Conservation (phyloP, 805 yeast genomes). For the Starmerella kuoi region DNA sequence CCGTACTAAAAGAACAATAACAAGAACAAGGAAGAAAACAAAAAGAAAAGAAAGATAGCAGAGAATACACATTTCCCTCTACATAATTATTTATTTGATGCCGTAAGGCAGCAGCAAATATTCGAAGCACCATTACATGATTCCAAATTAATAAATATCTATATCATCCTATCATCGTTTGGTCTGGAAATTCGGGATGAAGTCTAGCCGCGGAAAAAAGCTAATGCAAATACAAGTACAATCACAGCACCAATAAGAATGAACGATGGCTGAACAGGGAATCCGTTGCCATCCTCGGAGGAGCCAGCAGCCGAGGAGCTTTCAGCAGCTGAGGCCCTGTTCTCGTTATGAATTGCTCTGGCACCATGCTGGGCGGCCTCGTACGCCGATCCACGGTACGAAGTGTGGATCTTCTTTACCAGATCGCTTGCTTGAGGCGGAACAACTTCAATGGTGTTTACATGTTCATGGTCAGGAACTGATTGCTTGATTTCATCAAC, state of each 20-base stretch:
- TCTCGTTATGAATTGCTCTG: neutral
- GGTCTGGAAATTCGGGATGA: no score
- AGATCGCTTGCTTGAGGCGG: constrained; percentile 18
- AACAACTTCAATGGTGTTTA: constrained; percentile 13
- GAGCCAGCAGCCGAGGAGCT: no score
- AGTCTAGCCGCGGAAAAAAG: no score
- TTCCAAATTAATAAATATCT: no score
- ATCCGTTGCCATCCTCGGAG: neutral
- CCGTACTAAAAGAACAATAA: constrained; percentile 6
- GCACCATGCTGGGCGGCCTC: constrained; percentile 11
- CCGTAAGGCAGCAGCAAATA: no score
- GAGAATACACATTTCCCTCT: no score
- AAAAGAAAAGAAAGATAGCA: no score
- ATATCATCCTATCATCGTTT: no score
- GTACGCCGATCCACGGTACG: constrained; percentile 11
- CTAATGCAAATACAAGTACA: neutral
- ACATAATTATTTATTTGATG: no score
- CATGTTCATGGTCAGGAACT: constrained; percentile 12
- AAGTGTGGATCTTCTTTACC: constrained; percentile 8
- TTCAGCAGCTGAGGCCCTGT: no score
- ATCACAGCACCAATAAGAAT: neutral
- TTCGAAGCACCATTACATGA: no score
- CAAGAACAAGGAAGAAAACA: neutral
- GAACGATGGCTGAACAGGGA: neutral
- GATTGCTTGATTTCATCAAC: constrained; percentile 25